phyloP scores from a whole-genome alignment of 257 asterid species.

The Solanum commersonii region DNA sequence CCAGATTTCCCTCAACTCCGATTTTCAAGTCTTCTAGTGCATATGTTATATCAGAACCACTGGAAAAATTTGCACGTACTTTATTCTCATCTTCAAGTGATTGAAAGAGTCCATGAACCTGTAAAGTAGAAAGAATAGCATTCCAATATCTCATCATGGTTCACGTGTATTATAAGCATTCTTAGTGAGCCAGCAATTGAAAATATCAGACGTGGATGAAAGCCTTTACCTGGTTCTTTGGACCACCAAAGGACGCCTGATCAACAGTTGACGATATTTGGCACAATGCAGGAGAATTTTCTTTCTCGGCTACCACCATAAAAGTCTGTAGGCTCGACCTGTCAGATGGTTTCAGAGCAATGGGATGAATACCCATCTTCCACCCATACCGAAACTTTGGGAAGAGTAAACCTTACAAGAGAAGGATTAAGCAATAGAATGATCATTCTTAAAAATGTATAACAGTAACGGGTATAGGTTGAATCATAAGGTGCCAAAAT shows the following conservation, averaged over 20 bases:
- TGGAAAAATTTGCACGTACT: conserved; percentile 45
- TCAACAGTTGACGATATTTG: conserved; percentile 42
- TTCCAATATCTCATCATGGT: not conserved
- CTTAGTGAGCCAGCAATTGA: not conserved
- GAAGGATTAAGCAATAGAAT: not conserved
- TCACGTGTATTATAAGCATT: not conserved
- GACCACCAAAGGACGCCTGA: conserved; percentile 23
- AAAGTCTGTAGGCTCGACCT: conserved; percentile 57
- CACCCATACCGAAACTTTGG: conserved; percentile 87
- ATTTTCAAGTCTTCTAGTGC: conserved; percentile 73
- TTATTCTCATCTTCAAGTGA: conserved; percentile 57
- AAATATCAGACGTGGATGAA: not conserved
- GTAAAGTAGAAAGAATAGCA: conserved; percentile 7
- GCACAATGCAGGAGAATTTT: conserved; percentile 30
- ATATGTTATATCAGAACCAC: conserved; percentile 45
- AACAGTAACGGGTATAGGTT: not conserved
- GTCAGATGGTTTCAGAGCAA: conserved; percentile 40
- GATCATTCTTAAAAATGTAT: not conserved
- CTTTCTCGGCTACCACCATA: conserved; percentile 74
- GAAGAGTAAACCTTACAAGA: conserved; percentile 56
- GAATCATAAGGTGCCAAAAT: conserved; percentile 1
- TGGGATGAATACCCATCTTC: conserved; percentile 60
- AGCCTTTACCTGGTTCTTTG: conserved; percentile 53
- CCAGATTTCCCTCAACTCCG: conserved; percentile 66
- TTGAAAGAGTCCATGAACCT: conserved; percentile 54